Percentiles rank a stretch among this genome's conserved stretches.
phyloP scores from a whole-genome alignment of 2,329 filamentous ascomycete genomes.

The Pseudogymnoascus sp. region DNA sequence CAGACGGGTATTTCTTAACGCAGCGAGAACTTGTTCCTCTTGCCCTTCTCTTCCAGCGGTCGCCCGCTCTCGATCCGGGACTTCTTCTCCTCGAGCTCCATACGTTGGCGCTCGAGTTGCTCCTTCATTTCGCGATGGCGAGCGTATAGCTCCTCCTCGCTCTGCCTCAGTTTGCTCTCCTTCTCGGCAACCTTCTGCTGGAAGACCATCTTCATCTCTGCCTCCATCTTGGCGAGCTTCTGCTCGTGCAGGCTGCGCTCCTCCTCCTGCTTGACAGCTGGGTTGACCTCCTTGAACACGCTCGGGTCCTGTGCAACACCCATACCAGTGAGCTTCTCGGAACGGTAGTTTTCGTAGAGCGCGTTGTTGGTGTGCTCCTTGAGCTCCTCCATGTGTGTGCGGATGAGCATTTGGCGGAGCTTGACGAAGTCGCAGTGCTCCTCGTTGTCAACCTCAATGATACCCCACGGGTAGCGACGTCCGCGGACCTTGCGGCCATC shows the following conservation, averaged over 20 bases:
- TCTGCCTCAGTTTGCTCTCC: constrained; percentile 99
- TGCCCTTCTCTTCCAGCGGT: constrained; percentile 94
- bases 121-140: constrained; percentile 99
- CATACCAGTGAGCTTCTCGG: constrained; percentile 98
- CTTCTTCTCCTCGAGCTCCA: constrained; percentile 99
- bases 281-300: constrained; percentile 99
- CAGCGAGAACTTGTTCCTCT: constrained; percentile 99
- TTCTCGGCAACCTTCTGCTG: constrained; percentile 99
- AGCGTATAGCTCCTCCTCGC: constrained; percentile 96
- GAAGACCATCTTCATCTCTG: constrained; percentile 99
- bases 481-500: constrained; percentile 95
- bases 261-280: constrained; percentile 98
- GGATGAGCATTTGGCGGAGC: constrained; percentile 98
- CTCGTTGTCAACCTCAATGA: constrained; percentile 99
- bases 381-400: constrained; percentile 99
- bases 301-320: constrained; percentile 96
- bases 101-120: constrained; percentile 88
- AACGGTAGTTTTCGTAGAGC: constrained; percentile 99
- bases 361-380: constrained; percentile 99
- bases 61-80: constrained; percentile 86
- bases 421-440: constrained; percentile 99
- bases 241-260: constrained; percentile 97
- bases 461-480: constrained; percentile 94
- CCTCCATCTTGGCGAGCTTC: constrained; percentile 99
- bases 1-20: constrained; percentile 54